Evolutionary conservation across 768 basidiomycete genomes (phyloP).

Genomic region (Boletus sp.): DNA sequence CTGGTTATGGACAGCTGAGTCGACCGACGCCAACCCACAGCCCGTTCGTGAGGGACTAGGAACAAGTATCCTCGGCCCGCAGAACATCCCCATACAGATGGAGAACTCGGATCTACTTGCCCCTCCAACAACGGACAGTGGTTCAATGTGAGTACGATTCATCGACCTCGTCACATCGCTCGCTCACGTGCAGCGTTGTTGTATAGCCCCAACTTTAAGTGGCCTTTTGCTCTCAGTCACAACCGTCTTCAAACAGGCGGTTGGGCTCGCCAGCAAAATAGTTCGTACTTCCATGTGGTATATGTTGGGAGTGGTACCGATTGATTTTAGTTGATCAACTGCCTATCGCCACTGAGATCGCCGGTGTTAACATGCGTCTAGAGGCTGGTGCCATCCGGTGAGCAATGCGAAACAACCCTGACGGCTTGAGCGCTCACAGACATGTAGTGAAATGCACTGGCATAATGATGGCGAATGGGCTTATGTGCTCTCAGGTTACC

Average conservation of each 20-base stretch:
- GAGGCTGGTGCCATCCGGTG: conserved; percentile 42
- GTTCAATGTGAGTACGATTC: conserved; percentile 38
- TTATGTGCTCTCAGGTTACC: conserved; percentile 48
- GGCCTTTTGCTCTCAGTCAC: conserved; percentile 62
- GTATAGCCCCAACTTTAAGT: conserved; percentile 48
- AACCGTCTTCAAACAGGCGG: conserved; percentile 60
- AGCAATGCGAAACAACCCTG: background rate
- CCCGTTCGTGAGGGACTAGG: conserved; percentile 47
- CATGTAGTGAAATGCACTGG: conserved; percentile 42
- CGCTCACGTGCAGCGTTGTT: background rate
- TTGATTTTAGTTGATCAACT: conserved; percentile 33
- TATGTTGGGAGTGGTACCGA: background rate
- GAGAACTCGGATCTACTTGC: conserved; percentile 57
- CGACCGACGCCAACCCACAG: conserved; percentile 30
- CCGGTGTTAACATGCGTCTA: conserved; percentile 42
- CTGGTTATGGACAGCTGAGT: conserved; percentile 36
- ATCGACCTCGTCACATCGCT: background rate
- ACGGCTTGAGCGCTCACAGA: conserved; percentile 3
- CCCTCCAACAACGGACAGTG: conserved; percentile 61
- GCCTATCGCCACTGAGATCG: conserved; percentile 38
- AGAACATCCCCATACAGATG: conserved; percentile 51
- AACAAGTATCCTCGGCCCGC: conserved; percentile 49
- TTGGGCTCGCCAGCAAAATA: conserved; percentile 62
- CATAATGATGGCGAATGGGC: conserved; percentile 48
- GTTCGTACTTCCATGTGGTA: conserved; percentile 28